Base-by-base conservation (phyloP, 1,284 basidiomycete species). In the Heterobasidion irregulare region DNA sequence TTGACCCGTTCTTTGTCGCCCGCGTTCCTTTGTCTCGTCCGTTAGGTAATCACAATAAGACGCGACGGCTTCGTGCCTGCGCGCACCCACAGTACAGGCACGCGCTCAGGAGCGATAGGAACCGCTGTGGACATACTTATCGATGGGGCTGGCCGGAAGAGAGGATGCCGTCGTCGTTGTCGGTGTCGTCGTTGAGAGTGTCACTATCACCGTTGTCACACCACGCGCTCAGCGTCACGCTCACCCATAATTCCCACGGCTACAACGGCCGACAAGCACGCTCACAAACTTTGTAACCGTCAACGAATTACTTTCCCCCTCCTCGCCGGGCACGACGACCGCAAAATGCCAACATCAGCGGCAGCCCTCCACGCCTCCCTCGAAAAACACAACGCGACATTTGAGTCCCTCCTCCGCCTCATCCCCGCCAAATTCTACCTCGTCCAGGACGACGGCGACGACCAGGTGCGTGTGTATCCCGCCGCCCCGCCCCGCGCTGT, bases 351-450 rank as follows among this genome's bases (percentile, higher is more conserved):
- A 33, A 83, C 83, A 8, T 60, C 79, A 8, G 63, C 70, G 6
- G 68, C 75, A 9, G 73, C 72, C 0, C 75, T 94, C 6, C 76
- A 80, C 53, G 70, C 76, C 7, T 92, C 90, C 2, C 72, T 97
- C 44, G 86, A 92, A 66, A 73, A 73, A 51, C 92, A 95, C 71
- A 95, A 97, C 67, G 78, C 80, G 41, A 82, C 83, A 0, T 96
- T 97, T 63, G 90, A 92, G 64, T 76, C 82, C 0, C 75, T 96
- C 1, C 73, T 96, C 2, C 82, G 78, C 50, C 79, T 95, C 45
- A 95, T 97, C 57, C 94, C 94, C 0, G 81, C 92, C 8, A 87
- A 86, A 74, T 93, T 89, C 67, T 97, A 96, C 70, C 74, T 95
- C 33, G 78, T 82, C 10, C 79, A 79, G 52, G 86, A 91, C 36